phyloP scores from a whole-genome alignment of 768 basidiomycete genomes.

The Lyophyllum decastes region DNA sequence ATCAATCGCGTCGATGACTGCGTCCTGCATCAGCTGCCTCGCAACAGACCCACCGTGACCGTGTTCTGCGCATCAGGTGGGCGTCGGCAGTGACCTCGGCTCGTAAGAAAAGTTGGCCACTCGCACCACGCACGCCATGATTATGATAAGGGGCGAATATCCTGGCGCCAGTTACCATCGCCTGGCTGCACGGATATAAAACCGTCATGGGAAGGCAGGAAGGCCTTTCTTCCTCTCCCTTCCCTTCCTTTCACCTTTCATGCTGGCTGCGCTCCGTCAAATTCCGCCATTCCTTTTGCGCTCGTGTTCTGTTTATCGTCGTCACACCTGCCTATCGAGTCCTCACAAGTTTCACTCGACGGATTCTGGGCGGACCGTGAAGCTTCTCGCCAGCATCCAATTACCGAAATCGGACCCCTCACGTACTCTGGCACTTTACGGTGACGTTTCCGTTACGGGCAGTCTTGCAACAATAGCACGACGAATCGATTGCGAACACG shows the following conservation, averaged over 20 bases:
- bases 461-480: not conserved
- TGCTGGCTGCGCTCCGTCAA: not conserved
- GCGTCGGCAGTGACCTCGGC: conserved; percentile 14
- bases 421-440: not conserved
- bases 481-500: not conserved
- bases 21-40: conserved; percentile 10
- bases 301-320: not conserved
- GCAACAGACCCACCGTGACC: conserved; percentile 13
- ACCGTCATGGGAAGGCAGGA: conserved; percentile 5
- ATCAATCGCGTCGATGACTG: conserved; percentile 9
- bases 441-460: too few relatives aligned
- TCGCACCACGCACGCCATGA: conserved; percentile 9
- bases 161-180: conserved; percentile 3
- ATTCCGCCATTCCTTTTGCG: not conserved
- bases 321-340: not conserved
- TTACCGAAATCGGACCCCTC: not conserved
- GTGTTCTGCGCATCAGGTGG: conserved; percentile 13
- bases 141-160: conserved; percentile 1
- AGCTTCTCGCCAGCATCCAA: not conserved
- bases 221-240: not conserved
- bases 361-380: not conserved
- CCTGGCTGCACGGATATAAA: conserved; percentile 12
- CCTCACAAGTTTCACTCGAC: too few relatives aligned
- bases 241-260: not conserved
- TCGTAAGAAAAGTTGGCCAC: not conserved